Percentiles rank a stretch among this genome's conserved stretches.
Evolutionary conservation across 2,329 filamentous ascomycete genomes (phyloP).

Genomic region (Lecanicillium sp.): DNA sequence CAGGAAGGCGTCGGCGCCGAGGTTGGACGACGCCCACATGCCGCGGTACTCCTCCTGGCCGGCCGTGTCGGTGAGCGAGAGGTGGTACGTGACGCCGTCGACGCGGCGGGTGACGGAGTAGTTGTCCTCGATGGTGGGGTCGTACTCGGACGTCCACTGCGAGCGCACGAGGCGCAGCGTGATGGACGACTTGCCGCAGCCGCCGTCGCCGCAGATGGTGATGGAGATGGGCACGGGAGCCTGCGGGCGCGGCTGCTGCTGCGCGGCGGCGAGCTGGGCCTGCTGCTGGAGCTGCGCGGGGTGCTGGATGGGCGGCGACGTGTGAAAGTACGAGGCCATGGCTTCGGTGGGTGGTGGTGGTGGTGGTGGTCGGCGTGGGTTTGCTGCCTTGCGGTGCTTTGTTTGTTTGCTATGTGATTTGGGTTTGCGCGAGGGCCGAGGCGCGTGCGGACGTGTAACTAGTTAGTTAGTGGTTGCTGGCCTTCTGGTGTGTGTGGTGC

Average conservation of each 20-base stretch:
- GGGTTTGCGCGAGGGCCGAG: too few relatives aligned
- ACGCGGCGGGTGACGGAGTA: slow-evolving; percentile 77
- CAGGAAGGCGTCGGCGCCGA: slow-evolving; percentile 75
- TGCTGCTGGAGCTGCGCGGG: background rate
- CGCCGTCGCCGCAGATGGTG: slow-evolving; percentile 81
- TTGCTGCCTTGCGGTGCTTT: background rate
- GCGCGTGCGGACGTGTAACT: too few relatives aligned
- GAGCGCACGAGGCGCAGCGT: slow-evolving; percentile 75
- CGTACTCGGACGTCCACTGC: slow-evolving; percentile 79
- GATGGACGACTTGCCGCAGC: slow-evolving; percentile 79
- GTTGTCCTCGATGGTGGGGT: slow-evolving; percentile 76
- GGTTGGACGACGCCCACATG: slow-evolving; percentile 76
- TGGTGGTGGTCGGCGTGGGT: background rate
- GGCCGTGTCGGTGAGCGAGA: slow-evolving; percentile 74
- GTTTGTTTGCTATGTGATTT: background rate
- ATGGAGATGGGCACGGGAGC: slow-evolving; percentile 58
- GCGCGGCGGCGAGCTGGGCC: background rate
- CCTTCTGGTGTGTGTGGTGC: too few relatives aligned
- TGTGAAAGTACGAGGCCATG: slow-evolving; percentile 2
- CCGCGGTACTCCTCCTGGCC: slow-evolving; percentile 88
- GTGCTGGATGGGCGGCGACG: too few relatives aligned
- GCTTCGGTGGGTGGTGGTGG: background rate
- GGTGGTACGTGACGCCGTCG: slow-evolving; percentile 74
- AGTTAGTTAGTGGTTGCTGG: too few relatives aligned
- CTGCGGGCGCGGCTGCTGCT: background rate